A percentile compares a stretch with the other conserved stretches of the same genome.
Conservation (phyloP, 2,329 filamentous ascomycete genomes). For the Fusarium sp. region DNA sequence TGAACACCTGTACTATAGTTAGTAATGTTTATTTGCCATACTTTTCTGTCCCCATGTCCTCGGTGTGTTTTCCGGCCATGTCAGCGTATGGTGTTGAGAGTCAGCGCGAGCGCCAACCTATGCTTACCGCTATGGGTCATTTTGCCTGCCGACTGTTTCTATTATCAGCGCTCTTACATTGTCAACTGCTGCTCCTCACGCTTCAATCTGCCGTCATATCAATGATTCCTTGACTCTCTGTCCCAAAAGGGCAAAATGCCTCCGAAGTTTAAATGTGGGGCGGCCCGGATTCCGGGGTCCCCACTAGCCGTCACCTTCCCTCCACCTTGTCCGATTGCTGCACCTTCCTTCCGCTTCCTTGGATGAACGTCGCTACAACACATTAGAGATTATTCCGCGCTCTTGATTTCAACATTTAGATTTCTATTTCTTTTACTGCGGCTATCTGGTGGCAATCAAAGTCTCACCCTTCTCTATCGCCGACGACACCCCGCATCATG, state of each 20-base stretch:
- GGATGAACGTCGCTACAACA: conserved; percentile 2
- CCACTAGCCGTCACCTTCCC: conserved; percentile 38
- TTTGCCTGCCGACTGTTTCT: too few relatives aligned
- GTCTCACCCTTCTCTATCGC: too few relatives aligned
- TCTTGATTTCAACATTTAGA: not conserved
- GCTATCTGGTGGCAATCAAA: not conserved
- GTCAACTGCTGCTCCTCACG: not conserved
- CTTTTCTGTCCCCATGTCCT: too few relatives aligned
- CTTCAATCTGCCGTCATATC: not conserved
- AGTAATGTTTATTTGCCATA: not conserved
- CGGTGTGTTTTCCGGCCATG: too few relatives aligned
- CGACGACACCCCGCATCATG: conserved; percentile 56
- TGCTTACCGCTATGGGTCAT: not conserved
- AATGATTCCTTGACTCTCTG: conserved; percentile 6
- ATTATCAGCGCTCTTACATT: not conserved
- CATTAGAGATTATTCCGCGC: not conserved
- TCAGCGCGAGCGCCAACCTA: not conserved
- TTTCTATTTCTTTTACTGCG: not conserved
- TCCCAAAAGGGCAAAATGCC: conserved; percentile 19
- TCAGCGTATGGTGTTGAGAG: not conserved
- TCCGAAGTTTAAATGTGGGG: not conserved
- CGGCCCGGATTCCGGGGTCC: conserved; percentile 27
- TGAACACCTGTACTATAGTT: not conserved
- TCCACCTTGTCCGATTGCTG: conserved; percentile 39
- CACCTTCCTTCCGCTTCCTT: conserved; percentile 7